Base-by-base conservation (phyloP, 2,329 filamentous ascomycete genomes). In the Penicillium sp. region DNA sequence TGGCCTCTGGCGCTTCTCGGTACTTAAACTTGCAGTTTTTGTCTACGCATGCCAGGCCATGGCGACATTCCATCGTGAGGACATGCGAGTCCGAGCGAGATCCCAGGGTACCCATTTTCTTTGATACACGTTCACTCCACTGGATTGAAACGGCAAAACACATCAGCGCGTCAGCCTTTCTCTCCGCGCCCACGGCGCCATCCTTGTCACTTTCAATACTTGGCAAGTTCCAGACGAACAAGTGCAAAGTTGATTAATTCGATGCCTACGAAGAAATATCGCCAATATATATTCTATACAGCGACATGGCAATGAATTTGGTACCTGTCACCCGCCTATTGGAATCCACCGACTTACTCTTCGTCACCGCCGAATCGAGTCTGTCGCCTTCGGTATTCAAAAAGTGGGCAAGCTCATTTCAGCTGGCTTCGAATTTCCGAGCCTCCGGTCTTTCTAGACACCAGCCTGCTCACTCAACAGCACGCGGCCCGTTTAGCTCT, bases 391-490 rank as follows among this genome's bases (percentile, higher is more conserved):
- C 28, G 11, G 11, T 26, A 30, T 26, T 9, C 19, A 40, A 75
- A 52, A 76, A 7, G 71, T 75, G 26, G 67, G 64, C 69, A 65
- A 74, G 11, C 69, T 74, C 22, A 22, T 22, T 22, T 22, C 71
- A 58, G 83, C 82, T 0, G 76, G 75, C 52, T 75, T 70, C 52
- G 84, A 58, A 9, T 77, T 59, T 0, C 81, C 82, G 22, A 74
- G 72, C 0, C 82, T 81, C 52, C 76, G 76, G 61, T 81, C 12
- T 69, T 72, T 67, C 47, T 78, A 42, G 42, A 84, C 76, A 54
- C 78, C 69, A 12, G 80, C 82, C 66, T 85, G 81, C 64, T 85
- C 81, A 35, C 76, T 77, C 59, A 85, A 61, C 67, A 84, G 73
- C 11, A 78, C 70, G 14, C 82, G 69, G 41, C 83, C 81, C 0